These are phyloP conservation scores for Mucor plumbeus DNA, from an alignment of 371 early-diverging fungal species.

Conservation along the genomic window DNA sequence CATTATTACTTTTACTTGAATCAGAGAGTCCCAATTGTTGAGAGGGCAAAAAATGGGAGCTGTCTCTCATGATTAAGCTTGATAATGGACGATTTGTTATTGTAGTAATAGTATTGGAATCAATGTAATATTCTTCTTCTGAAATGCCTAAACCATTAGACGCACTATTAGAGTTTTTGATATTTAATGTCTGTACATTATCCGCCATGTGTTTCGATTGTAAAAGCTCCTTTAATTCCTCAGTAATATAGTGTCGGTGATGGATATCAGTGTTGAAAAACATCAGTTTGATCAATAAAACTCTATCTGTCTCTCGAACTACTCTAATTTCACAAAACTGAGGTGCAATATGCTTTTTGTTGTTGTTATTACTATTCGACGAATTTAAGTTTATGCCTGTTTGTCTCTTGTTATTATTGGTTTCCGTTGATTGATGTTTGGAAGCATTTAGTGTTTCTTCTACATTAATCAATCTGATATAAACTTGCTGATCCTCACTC, in stretches of 20 bases:
- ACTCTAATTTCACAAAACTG: slow-evolving; percentile 51
- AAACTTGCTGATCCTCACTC: slow-evolving; percentile 37
- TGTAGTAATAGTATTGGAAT: not conserved
- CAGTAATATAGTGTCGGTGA: slow-evolving; percentile 34
- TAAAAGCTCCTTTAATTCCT: slow-evolving; percentile 28
- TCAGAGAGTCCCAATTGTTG: not conserved
- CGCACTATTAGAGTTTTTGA: slow-evolving; percentile 41
- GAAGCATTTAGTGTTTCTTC: slow-evolving; percentile 39
- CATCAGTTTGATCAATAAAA: slow-evolving; percentile 36
- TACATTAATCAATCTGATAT: slow-evolving; percentile 31
- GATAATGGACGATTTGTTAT: slow-evolving; percentile 46
- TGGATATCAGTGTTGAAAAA: slow-evolving; percentile 61
- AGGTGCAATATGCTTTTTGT: slow-evolving; percentile 21
- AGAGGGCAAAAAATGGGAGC: slow-evolving; percentile 35
- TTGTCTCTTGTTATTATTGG: slow-evolving; percentile 27
- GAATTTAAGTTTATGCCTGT: slow-evolving; percentile 21
- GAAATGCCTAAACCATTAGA: slow-evolving; percentile 4
- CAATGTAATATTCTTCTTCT: not conserved
- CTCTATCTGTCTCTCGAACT: slow-evolving; percentile 47
- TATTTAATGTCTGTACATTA: slow-evolving; percentile 18
- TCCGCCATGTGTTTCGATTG: slow-evolving; percentile 22
- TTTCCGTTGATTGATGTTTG: not conserved
- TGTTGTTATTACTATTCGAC: slow-evolving; percentile 15
- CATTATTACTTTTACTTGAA: not conserved
- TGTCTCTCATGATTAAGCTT: slow-evolving; percentile 55